phyloP scores from a whole-genome alignment of 805 yeast genomes.

The Suhomyces tanzawaensis region DNA sequence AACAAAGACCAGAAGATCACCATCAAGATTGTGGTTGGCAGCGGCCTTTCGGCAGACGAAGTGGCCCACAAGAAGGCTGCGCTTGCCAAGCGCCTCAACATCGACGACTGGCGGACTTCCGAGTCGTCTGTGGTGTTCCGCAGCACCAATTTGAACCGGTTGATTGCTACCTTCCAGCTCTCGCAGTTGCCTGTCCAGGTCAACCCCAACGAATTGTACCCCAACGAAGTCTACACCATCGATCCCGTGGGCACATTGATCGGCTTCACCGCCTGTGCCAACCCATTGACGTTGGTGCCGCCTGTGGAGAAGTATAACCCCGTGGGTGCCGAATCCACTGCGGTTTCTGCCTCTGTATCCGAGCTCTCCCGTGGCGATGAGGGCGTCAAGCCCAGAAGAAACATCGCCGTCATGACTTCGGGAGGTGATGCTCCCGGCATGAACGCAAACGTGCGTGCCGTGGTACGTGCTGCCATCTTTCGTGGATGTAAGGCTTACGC shows the following conservation, averaged over 20 bases:
- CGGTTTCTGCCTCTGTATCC: conserved; percentile 17
- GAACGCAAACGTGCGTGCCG: conserved; percentile 75
- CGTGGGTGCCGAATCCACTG: conserved; percentile 15
- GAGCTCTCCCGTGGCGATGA: conserved; percentile 16
- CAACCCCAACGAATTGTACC: conserved; percentile 69
- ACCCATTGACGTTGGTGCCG: conserved; percentile 54
- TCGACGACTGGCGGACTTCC: conserved; percentile 50
- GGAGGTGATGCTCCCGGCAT: conserved; percentile 85
- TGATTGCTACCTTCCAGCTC: conserved; percentile 33
- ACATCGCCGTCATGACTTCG: conserved; percentile 87
- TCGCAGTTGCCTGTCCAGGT: conserved; percentile 46
- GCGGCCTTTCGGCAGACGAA: conserved; percentile 16
- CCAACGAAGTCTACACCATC: conserved; percentile 69
- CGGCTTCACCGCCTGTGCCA: conserved; percentile 68
- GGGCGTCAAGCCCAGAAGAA: conserved; percentile 32
- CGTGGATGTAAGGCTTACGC: conserved; percentile 66
- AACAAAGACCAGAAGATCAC: conserved; percentile 21
- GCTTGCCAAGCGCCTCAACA: conserved; percentile 16
- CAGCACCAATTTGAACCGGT: conserved; percentile 37
- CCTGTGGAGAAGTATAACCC: conserved; percentile 35
- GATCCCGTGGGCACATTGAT: conserved; percentile 84
- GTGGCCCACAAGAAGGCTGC: conserved; percentile 14
- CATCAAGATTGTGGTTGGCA: conserved; percentile 18
- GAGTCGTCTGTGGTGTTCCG: conserved; percentile 47
- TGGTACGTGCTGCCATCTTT: conserved; percentile 64